Evolutionary conservation across 2,329 filamentous ascomycete species (phyloP).

Genomic region (Hortaea sp.): DNA sequence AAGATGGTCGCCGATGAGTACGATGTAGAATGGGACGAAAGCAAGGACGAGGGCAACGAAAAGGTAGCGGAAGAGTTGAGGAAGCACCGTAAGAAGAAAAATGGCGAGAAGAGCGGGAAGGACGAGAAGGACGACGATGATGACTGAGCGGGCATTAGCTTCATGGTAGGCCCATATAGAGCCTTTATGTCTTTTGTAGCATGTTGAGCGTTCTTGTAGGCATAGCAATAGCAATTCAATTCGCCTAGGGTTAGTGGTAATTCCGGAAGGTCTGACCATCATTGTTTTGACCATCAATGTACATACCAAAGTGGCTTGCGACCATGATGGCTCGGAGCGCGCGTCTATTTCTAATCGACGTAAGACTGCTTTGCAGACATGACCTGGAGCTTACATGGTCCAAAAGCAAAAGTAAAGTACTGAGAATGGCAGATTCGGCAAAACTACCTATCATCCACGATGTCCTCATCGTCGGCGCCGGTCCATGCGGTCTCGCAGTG

Average conservation of each 20-base stretch:
- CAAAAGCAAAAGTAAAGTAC: neutral
- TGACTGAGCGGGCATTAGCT: neutral
- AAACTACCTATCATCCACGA: conserved; percentile 39
- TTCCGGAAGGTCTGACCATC: no score
- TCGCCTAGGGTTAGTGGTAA: no score
- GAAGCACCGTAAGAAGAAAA: conserved; percentile 44
- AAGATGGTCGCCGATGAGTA: conserved; percentile 74
- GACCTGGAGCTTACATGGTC: no score
- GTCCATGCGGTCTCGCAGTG: conserved; percentile 64
- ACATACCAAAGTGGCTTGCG: no score
- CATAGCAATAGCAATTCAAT: no score
- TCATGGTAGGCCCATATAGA: no score
- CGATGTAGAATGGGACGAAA: conserved; percentile 61
- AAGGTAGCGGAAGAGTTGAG: conserved; percentile 29
- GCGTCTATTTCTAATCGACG: no score
- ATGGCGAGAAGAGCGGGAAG: conserved; percentile 10
- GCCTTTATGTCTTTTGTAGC: no score
- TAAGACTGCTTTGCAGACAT: no score
- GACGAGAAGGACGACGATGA: conserved; percentile 32
- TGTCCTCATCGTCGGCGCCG: conserved; percentile 63
- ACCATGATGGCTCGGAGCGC: no score
- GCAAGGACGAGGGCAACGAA: conserved; percentile 21
- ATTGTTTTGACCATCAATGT: no score
- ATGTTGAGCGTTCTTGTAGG: no score
- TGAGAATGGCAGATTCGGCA: neutral